phyloP scores from a whole-genome alignment of 495 filamentous ascomycete genomes.

The Xylaria grammica region DNA sequence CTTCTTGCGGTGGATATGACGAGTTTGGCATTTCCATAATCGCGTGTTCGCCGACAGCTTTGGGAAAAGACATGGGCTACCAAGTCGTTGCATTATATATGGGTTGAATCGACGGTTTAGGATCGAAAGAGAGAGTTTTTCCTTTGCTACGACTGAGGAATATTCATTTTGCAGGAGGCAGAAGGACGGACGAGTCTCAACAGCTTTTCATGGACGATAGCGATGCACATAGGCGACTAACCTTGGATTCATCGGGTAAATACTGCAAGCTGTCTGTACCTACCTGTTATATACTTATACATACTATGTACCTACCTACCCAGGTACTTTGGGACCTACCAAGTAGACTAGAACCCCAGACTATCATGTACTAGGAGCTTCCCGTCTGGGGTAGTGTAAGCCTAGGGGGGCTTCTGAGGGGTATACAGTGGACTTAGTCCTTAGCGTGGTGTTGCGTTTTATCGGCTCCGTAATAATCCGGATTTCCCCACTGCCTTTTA shows the following conservation, averaged over 20 bases:
- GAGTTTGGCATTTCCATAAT: conserved; percentile 18
- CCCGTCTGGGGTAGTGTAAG: conserved; percentile 19
- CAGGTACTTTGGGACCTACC: too few species aligned
- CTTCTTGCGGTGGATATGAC: not conserved
- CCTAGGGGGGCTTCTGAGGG: not conserved
- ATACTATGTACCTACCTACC: too few species aligned
- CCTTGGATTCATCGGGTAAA: too few species aligned
- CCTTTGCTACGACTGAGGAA: not conserved
- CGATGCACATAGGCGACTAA: too few species aligned
- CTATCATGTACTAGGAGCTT: conserved; percentile 1
- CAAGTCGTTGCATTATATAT: conserved; percentile 27
- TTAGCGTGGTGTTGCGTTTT: too few species aligned
- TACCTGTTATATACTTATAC: too few species aligned
- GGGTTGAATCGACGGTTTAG: conserved; percentile 1
- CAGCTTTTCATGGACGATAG: too few species aligned
- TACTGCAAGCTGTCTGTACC: too few species aligned
- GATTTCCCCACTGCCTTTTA: not conserved
- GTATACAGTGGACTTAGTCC: not conserved
- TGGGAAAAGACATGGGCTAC: conserved; percentile 7
- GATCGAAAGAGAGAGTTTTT: not conserved
- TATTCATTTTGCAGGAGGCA: not conserved
- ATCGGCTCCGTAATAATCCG: not conserved
- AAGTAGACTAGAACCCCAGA: too few species aligned
- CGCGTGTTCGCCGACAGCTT: conserved; percentile 16
- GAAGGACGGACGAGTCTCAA: not conserved